Base-by-base conservation (phyloP, 73 alveolate genomes). In the Paramecium sexaurelia region DNA sequence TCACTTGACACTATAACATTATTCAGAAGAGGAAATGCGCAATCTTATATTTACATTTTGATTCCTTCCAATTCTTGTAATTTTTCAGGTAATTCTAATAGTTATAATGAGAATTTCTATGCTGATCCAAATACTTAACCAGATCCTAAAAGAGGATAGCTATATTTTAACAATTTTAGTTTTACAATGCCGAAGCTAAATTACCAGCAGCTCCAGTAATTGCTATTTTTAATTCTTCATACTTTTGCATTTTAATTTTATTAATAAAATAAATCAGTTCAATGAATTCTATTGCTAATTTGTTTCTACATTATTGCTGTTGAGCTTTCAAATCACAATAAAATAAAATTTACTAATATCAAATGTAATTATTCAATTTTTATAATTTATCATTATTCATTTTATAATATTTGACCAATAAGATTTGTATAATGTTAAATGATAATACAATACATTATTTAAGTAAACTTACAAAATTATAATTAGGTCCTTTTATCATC, bases 31-130 rank as follows among this genome's bases (percentile, higher is more conserved):
- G 94, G 84, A 47, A 78, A 94, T 10, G 95, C 96, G 11, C 97
- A 84, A 71, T 94, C 97, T 92, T 94, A 94, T 27, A 94, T 55
- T 92, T 94, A 92, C 95, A 94, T 92, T 17, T 69, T 71, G 32
- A 91, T 84, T 78, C 95, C 95, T 41, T 88, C 78, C 29, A 88
- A 82, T 43, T 82, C 94, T 27, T 40, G 43, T 41, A 82, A 26
- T 88, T 51, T 55, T 3, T 75, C 56, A 5, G 69, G 87, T 41
- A 88, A 37, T 43, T 88, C 94, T 47, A 88, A 88, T 37, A 88
- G 39, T 33, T 88, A 41, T 33, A 88, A 47, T 56, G 45, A 43
- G 26, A 88, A 68, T 33, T 47, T 88, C 29, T 67, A 29, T 17
- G 39, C 45, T 61, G 83, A 61, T 69, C 94, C 94, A 88, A 88